Percentiles rank a stretch among this genome's conserved stretches.
These are phyloP conservation scores for Pyrus pyrifolia DNA, from an alignment of 306 rosid species.

Conservation along the genomic window DNA sequence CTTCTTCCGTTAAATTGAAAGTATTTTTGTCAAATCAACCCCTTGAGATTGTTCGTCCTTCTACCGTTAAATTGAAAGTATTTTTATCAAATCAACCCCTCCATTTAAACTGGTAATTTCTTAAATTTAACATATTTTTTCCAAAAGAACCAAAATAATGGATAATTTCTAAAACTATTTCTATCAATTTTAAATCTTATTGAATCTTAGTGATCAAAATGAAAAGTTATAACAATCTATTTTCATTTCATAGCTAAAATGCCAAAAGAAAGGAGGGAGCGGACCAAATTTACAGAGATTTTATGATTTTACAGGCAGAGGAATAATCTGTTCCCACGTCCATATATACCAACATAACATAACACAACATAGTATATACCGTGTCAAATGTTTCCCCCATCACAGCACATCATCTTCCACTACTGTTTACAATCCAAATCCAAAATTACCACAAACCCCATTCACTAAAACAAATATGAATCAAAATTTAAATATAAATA, in stretches of 20 bases:
- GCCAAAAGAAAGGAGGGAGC: background rate
- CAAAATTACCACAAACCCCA: constrained; percentile 6
- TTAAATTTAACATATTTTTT: no score
- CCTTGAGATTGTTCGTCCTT: no score
- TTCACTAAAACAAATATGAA: constrained; percentile 16
- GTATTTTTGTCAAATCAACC: no score
- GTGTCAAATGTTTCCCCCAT: constrained; percentile 12
- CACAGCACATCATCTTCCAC: background rate
- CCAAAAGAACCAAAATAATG: no score
- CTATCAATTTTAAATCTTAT: no score
- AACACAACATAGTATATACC: background rate
- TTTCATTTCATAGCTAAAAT: background rate
- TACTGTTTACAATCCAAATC: constrained; percentile 17
- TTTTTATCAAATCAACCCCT: no score
- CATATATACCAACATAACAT: constrained; percentile 11
- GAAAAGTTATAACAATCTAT: no score
- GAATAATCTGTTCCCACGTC: constrained; percentile 5
- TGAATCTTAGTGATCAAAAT: no score
- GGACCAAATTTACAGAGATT: constrained; percentile 30
- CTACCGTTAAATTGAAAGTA: no score
- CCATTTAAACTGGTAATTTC: no score
- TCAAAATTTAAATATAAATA: background rate
- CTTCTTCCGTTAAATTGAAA: no score
- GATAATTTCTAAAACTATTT: no score
- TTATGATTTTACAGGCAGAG: constrained; percentile 16